Base-by-base conservation (phyloP, 2,329 filamentous ascomycete genomes). In the Pseudogymnoascus sp. region DNA sequence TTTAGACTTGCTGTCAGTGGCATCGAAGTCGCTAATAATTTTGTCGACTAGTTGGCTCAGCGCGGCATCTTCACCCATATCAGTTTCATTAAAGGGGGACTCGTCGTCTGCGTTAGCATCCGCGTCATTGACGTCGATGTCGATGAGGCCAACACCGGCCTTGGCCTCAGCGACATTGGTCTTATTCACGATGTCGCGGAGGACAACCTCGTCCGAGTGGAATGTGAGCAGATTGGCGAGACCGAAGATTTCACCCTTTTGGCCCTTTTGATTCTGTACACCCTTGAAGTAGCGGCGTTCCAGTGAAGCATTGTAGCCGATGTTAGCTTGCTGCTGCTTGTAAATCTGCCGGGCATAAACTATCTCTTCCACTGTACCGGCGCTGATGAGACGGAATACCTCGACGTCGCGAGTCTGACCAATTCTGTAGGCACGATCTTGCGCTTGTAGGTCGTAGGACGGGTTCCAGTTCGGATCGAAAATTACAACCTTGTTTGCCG, bases 401-500 rank as follows among this genome's bases (percentile, higher is more conserved):
- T 99, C 94, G 0, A 99, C 94, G 69, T 97, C 91, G 18, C 94
- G 82, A 0, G 84, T 85, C 74, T 99, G 94, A 0, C 94, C 94
- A 65, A 99, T 97, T 59, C 94, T 87, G 71, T 99, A 97, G 2
- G 94, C 94, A 59, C 94, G 85, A 70, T 99, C 94, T 74, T 99
- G 94, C 0, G 94, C 94, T 73, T 99, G 94, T 0, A 97, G 80
- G 69, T 99, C 94, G 67, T 94, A 93, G 1, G 90, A 84, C 0
- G 94, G 94, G 66, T 99, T 99, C 94, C 94, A 99, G 69, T 97
- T 94, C 0, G 94, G 94, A 71, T 97, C 94, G 57, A 97, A 86
- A 35, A 99, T 90, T 39, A 99, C 93, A 0, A 99, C 94, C 74
- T 97, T 97, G 75, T 99, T 99, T 1, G 94, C 94, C 1, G 91